Conservation (phyloP, 208 protist species). For the Crithidia brevicula region DNA sequence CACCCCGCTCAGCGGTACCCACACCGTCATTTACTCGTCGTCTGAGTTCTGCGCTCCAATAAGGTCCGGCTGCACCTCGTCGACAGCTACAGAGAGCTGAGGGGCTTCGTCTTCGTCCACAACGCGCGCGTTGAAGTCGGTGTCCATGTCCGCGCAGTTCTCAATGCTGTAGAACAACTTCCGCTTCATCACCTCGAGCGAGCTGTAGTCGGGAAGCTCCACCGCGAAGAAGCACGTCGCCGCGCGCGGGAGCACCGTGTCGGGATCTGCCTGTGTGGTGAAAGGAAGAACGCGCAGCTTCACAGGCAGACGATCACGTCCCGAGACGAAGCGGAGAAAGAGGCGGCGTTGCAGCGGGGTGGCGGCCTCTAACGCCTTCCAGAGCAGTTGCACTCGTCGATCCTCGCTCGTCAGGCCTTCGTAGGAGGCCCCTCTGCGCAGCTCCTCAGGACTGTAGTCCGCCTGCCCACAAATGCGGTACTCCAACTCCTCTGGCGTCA, state of each 20-base stretch:
- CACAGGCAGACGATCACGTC: slow-evolving; percentile 88
- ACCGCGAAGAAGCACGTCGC: slow-evolving; percentile 97
- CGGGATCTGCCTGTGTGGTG: slow-evolving; percentile 72
- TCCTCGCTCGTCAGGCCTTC: slow-evolving; percentile 85
- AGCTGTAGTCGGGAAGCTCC: slow-evolving; percentile 95
- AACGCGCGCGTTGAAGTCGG: slow-evolving; percentile 87
- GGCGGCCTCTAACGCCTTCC: slow-evolving; percentile 87
- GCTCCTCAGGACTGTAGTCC: slow-evolving; percentile 87
- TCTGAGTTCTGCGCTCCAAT: slow-evolving; percentile 20
- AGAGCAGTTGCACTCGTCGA: slow-evolving; percentile 89
- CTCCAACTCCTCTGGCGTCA: slow-evolving; percentile 91
- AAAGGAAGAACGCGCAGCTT: slow-evolving; percentile 84
- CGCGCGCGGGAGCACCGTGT: slow-evolving; percentile 88
- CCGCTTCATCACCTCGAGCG: slow-evolving; percentile 90
- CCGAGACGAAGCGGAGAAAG: slow-evolving; percentile 93
- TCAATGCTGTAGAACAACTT: slow-evolving; percentile 96
- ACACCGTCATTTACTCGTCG: slow-evolving; percentile 18
- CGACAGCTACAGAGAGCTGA: slow-evolving; percentile 65
- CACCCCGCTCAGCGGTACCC: no score
- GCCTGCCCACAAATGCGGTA: slow-evolving; percentile 87
- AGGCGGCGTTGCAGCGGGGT: slow-evolving; percentile 82
- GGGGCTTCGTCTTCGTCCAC: slow-evolving; percentile 84
- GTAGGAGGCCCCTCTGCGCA: slow-evolving; percentile 82
- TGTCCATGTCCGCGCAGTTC: slow-evolving; percentile 96
- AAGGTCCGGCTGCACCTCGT: slow-evolving; percentile 36